Base-by-base conservation (phyloP, 441 rosid species). In the Erysimum cheiri region DNA sequence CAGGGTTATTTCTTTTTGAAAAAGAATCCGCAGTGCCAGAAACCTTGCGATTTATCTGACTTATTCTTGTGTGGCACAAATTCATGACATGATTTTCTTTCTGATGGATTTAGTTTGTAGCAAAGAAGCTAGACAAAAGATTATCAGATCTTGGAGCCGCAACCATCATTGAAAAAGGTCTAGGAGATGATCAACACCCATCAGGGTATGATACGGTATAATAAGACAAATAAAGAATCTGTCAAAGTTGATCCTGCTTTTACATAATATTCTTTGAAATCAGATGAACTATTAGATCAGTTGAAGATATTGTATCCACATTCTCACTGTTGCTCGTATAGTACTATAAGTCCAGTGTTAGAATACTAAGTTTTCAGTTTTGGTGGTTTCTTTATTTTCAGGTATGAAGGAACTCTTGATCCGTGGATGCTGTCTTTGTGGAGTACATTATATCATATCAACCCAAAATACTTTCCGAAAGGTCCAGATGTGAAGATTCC, bases 161-260 rank as follows among this genome's bases (percentile, higher is more conserved):
- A 48, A 54, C 85, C 64, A 70, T 92, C 73, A 59, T 90, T 80
- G 96, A 87, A 66, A 86, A 84, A 80, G 95, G 99, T 72, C 83
- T 95, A 69, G 99, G 98, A 53, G 95, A 95, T 80, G 98, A 95
- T 77, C 97, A 95, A 74, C 97, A 92, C 78, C 96, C 92, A 80
- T 90, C 98, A 80, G 98, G 99, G 98, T 95, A 95, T 64, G 84
- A 22, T 73, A 59, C 48, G 50, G 52, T 70, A 66, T 57, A 65
- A 69, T 63, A 8, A 63, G 60, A 31, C 4, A 37, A 4, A 7
- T 46, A 3, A 53, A 37, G 2, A 9, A 46, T 44, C n/a, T 40
- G 13, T 64, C 8, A 44, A 9, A 32, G 13, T 37, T 49, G 69
- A 43, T 43, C 39, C 5, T 54, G 36, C 64, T 69, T 36, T 44